Base-by-base conservation (phyloP, 257 asterid species). In the Solanum pimpinellifolium region DNA sequence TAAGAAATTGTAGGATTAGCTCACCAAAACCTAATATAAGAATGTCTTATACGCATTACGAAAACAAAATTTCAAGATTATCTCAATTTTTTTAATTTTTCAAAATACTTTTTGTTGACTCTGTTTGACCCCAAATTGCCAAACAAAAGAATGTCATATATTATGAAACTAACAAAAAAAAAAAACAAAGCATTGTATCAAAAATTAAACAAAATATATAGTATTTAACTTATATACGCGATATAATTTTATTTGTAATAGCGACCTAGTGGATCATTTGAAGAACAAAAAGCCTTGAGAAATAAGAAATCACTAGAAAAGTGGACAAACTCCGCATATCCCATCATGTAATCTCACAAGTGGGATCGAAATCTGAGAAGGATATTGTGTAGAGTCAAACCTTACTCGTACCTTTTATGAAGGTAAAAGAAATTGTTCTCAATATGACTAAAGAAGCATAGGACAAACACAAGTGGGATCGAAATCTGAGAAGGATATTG, bases 131-230 rank as follows among this genome's bases (percentile, higher is more conserved):
- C 33, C 15, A 65, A 65, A 65, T 65, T 65, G 16, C 8, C 72
- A 65, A n/a, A 65, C 0, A 65, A 11, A 65, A 65, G 14, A 65
- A n/a, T 62, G 3, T n/a, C 15, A 62, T n/a, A n/a, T 2, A 62
- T 62, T 4, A 62, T n/a, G 15, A 11, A 11, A n/a, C 70, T n/a
- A n/a, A 11, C 31, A 7, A 0, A 62, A 62, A 59, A 11, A 62
- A 23, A 0, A 60, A n/a, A n/a, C n/a, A n/a, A 62, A 62, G 0
- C n/a, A 7, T 62, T 0, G 3, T 4, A 62, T 4, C 2, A 4
- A 62, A 62, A 62, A 10, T 62, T 4, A 62, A 5, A 62, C 6
- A 10, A 9, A 21, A 23, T 23, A 62, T 23, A n/a, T 10, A 11
- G n/a, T 23, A 62, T 11, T 62, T n/a, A 23, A 68, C 74, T 12